Conservation (phyloP, 2,329 filamentous ascomycete species). For the Mycosphaerella sp. region DNA sequence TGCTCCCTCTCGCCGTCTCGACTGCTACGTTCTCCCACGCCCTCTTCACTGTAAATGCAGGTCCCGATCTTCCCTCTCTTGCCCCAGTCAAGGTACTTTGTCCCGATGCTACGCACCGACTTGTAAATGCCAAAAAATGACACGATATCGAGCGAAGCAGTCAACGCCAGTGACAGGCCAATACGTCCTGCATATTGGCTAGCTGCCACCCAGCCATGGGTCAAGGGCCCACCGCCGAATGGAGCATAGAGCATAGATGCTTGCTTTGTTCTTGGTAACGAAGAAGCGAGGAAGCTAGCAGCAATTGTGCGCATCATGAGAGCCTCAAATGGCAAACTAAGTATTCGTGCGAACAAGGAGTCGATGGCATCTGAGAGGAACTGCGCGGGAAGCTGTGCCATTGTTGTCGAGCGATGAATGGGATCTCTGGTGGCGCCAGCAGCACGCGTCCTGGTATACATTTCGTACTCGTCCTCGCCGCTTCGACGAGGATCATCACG, state of each 20-base stretch:
- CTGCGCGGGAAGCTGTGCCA: slow-evolving; percentile 24
- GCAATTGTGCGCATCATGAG: slow-evolving; percentile 24
- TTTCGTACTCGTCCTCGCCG: neutral
- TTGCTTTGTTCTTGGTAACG: slow-evolving; percentile 2
- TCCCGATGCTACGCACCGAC: slow-evolving; percentile 18
- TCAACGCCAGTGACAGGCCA: slow-evolving; percentile 23
- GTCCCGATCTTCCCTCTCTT: slow-evolving; percentile 10
- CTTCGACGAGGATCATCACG: neutral
- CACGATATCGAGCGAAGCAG: slow-evolving; percentile 14
- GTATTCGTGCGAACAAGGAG: slow-evolving; percentile 17
- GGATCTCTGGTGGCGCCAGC: neutral
- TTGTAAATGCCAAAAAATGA: slow-evolving; percentile 22
- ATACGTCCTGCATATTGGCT: slow-evolving; percentile 18
- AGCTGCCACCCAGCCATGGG: neutral
- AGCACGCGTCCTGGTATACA: neutral
- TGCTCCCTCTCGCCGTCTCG: neutral
- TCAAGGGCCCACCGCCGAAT: slow-evolving; percentile 11
- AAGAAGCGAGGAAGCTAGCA: slow-evolving; percentile 15
- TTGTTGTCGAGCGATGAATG: slow-evolving; percentile 21
- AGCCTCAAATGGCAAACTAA: slow-evolving; percentile 25
- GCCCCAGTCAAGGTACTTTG: slow-evolving; percentile 21
- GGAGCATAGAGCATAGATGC: slow-evolving; percentile 11
- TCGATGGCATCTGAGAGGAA: slow-evolving; percentile 23
- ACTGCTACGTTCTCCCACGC: neutral
- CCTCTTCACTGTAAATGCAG: slow-evolving; percentile 10